Conservation (phyloP, 148 eudicot genomes). For the Rhododendron molle region DNA sequence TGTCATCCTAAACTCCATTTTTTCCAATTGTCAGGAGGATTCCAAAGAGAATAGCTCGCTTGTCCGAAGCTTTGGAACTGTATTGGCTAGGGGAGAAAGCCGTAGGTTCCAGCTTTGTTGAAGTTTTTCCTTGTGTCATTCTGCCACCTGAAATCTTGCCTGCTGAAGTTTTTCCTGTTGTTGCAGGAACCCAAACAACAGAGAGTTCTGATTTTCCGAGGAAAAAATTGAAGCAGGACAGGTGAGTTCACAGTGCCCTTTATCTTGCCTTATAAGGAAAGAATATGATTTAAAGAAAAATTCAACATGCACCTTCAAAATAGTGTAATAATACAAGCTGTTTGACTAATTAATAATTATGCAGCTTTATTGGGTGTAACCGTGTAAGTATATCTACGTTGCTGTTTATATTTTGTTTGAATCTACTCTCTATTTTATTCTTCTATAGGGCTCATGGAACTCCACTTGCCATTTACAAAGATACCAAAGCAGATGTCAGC, state of each 20-base stretch:
- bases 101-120: slow-evolving; percentile 26
- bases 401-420: not conserved
- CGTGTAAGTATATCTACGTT: not conserved
- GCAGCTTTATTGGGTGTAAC: not conserved
- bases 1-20: not conserved
- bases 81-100: slow-evolving; percentile 46
- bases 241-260: slow-evolving; percentile 33
- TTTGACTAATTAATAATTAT: not conserved
- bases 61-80: slow-evolving; percentile 79
- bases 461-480: slow-evolving; percentile 58
- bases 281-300: not conserved
- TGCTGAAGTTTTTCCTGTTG: slow-evolving; percentile 18
- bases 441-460: slow-evolving; percentile 43
- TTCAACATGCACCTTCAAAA: not conserved
- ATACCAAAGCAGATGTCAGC: slow-evolving; percentile 29
- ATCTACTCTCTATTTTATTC: not conserved
- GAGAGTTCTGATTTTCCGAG: slow-evolving; percentile 39
- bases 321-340: not conserved
- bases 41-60: slow-evolving; percentile 37
- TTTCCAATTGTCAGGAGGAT: slow-evolving; percentile 52
- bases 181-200: slow-evolving; percentile 46
- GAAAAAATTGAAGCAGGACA: slow-evolving; percentile 53
- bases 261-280: not conserved
- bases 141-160: not conserved
- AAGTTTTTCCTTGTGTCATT: not conserved